Evolutionary conservation across 2,329 filamentous ascomycete species (phyloP).

Genomic region (Aotearoamyces nothofagi): DNA sequence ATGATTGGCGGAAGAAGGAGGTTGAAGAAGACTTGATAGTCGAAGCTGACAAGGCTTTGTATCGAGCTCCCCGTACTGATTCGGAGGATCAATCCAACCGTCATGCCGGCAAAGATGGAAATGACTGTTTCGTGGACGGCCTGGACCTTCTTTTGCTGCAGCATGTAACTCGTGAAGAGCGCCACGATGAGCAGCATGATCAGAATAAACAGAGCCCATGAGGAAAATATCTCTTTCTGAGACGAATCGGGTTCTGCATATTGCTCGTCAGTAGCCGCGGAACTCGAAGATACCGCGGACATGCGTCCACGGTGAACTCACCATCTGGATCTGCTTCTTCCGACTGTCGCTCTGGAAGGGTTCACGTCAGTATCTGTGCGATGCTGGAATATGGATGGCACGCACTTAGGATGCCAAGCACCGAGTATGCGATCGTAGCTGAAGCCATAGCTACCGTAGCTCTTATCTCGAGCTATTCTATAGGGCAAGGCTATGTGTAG

Average conservation of each 20-base stretch:
- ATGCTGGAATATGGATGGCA: no score
- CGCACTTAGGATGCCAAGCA: slow-evolving; percentile 20
- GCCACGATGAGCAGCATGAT: slow-evolving; percentile 88
- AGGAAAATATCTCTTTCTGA: slow-evolving; percentile 87
- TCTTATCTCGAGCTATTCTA: no score
- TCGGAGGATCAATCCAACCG: slow-evolving; percentile 77
- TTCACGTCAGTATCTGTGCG: no score
- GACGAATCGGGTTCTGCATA: slow-evolving; percentile 56
- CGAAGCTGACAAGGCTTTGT: slow-evolving; percentile 83
- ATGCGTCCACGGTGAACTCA: slow-evolving; percentile 5
- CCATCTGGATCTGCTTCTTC: slow-evolving; percentile 15
- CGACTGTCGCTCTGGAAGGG: slow-evolving; percentile 15
- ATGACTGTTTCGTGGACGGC: slow-evolving; percentile 96
- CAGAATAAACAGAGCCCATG: slow-evolving; percentile 94
- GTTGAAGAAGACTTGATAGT: slow-evolving; percentile 99
- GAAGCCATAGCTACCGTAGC: slow-evolving; percentile 10
- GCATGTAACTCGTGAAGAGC: slow-evolving; percentile 91
- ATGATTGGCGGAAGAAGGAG: slow-evolving; percentile 97
- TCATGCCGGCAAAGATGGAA: slow-evolving; percentile 98
- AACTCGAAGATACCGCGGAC: background rate
- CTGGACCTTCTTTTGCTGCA: slow-evolving; percentile 93
- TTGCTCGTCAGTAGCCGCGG: background rate
- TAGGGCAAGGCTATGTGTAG: slow-evolving; percentile 1
- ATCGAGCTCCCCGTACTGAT: slow-evolving; percentile 71
- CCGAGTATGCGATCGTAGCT: slow-evolving; percentile 13